Base-by-base conservation (phyloP, 2,329 filamentous ascomycete genomes). In the Endothia cerciana region DNA sequence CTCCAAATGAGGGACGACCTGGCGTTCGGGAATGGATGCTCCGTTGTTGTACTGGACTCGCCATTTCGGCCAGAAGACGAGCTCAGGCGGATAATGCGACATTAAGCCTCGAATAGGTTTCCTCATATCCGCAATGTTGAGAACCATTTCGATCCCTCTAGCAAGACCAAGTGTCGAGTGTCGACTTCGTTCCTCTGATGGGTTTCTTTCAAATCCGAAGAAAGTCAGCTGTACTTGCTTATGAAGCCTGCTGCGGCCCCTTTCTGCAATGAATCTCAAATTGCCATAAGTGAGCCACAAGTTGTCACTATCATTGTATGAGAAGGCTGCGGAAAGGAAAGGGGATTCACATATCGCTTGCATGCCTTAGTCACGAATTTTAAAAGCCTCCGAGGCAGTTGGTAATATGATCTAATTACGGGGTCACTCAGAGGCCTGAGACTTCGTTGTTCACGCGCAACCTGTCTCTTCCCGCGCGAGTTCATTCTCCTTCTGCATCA, bases 31-130 rank as follows among this genome's bases (percentile, higher is more conserved):
- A 40, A 62, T 55, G 5, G 60, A 10, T 1, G n/a, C 65, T 5
- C 56, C 25, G 47, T 62, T 13, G 0, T 55, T 43, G 22, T 62
- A 58, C 3, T 56, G 33, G n/a, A 67, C 22, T 28, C 49, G 38
- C 63, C 65, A 67, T 49, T 51, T 65, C 5, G 65, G 65, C 55
- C 65, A 62, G 19, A 62, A 65, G 15, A 65, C 19, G 17, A 33
- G 51, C 17, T 55, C 51, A n/a, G 51, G 51, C 3, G 51, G 51
- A 36, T 55, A 55, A 6, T 36, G 17, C 17, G 51, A n/a, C 10
- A 17, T 4, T 2, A 19, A 30, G 19, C 51, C 19, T 6, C 17
- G 17, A n/a, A 33, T 55, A 36, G 51, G 30, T 4, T 55, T 53
- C 25, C 28, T 55, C 51, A 55, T 55, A n/a, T 17, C 15, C 11